Evolutionary conservation across 495 filamentous ascomycete species (phyloP).

Genomic region (Podospora anserina): DNA sequence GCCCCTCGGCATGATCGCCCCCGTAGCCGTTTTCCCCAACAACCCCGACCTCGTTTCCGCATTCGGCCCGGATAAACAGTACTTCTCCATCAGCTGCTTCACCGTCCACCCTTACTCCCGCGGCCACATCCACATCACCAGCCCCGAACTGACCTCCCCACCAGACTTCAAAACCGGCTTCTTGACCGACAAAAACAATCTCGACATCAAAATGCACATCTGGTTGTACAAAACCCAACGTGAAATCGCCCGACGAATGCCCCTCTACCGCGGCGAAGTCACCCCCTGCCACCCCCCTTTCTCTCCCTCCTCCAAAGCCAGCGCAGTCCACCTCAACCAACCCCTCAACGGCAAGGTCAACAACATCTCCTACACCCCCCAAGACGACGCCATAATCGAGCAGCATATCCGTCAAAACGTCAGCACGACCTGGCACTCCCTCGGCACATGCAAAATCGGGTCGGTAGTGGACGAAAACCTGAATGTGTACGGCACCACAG

Average conservation of each 20-base stretch:
- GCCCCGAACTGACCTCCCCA: conserved; percentile 31
- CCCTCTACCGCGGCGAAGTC: conserved; percentile 53
- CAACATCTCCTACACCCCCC: conserved; percentile 31
- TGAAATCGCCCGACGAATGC: conserved; percentile 55
- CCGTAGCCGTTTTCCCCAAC: no score
- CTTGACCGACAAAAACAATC: conserved; percentile 41
- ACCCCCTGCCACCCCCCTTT: conserved; percentile 51
- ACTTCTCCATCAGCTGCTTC: conserved; percentile 28
- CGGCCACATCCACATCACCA: conserved; percentile 55
- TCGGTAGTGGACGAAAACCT: conserved; percentile 25
- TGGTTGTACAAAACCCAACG: conserved; percentile 56
- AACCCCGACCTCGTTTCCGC: no score
- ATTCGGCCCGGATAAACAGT: no score
- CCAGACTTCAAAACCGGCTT: conserved; percentile 45
- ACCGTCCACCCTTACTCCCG: conserved; percentile 55
- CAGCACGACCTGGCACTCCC: conserved; percentile 30
- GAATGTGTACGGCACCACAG: conserved; percentile 22
- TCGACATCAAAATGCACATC: conserved; percentile 44
- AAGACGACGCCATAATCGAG: conserved; percentile 47
- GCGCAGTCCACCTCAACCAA: conserved; percentile 7
- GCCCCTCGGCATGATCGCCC: no score
- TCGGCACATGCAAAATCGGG: conserved; percentile 30
- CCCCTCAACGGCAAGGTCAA: conserved; percentile 12
- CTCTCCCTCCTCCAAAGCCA: conserved; percentile 42
- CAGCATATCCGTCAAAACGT: conserved; percentile 16